phyloP scores from a whole-genome alignment of 305 asterid genomes.

The Fraxinus greggii region DNA sequence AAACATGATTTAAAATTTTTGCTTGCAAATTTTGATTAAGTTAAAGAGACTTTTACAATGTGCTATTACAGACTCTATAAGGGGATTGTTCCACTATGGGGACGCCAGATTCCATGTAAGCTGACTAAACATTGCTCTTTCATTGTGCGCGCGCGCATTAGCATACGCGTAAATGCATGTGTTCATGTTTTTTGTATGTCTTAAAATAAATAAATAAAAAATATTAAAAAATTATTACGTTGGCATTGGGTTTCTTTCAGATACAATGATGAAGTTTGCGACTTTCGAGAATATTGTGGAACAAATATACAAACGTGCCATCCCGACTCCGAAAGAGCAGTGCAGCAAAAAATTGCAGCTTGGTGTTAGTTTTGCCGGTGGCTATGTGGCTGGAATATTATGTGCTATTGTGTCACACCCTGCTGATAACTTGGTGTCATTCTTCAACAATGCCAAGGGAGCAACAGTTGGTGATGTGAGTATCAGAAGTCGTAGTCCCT shows the following conservation, averaged over 20 bases:
- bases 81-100: constrained; percentile 93
- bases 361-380: constrained; percentile 83
- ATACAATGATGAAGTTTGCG: constrained; percentile 95
- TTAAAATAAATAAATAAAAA: background rate
- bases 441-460: constrained; percentile 89
- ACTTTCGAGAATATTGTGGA: constrained; percentile 81
- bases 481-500: constrained; percentile 11
- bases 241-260: constrained; percentile 33
- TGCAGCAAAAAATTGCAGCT: constrained; percentile 72
- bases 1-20: background rate
- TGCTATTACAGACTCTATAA: constrained; percentile 61
- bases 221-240: background rate
- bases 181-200: background rate
- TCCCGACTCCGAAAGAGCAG: constrained; percentile 79
- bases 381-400: constrained; percentile 76
- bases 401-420: constrained; percentile 87
- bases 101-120: constrained; percentile 96
- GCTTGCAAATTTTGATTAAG: background rate
- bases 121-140: background rate
- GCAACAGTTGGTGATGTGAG: constrained; percentile 80
- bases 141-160: too few relatives aligned
- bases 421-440: constrained; percentile 86
- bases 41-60: background rate
- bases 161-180: background rate
- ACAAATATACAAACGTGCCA: constrained; percentile 58